phyloP scores from a whole-genome alignment of 2,329 filamentous ascomycete genomes.

The Paraphoma sp. region DNA sequence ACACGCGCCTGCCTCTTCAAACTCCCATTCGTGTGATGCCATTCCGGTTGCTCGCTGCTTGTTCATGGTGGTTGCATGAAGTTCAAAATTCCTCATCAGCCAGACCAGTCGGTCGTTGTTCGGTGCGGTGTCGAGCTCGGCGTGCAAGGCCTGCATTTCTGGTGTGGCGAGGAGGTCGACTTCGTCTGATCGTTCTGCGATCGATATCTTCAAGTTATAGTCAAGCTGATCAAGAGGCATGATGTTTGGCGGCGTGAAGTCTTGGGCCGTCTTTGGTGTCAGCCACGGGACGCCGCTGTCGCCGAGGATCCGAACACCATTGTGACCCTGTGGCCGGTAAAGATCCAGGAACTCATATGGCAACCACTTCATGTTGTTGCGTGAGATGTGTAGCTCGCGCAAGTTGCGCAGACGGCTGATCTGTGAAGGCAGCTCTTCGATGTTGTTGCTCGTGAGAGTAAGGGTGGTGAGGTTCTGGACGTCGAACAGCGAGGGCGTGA shows the following conservation, averaged over 20 bases:
- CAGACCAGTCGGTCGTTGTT: background rate
- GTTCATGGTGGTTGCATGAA: background rate
- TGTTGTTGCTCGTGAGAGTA: slow-evolving; percentile 28
- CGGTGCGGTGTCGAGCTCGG: background rate
- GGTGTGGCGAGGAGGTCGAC: background rate
- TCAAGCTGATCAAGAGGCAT: background rate
- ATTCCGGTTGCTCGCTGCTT: background rate
- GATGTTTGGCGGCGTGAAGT: no score
- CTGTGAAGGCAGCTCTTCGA: slow-evolving; percentile 35
- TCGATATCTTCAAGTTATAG: no score
- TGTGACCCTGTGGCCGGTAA: slow-evolving; percentile 18
- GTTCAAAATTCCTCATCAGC: background rate
- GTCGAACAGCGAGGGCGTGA: slow-evolving; percentile 33
- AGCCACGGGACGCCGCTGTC: slow-evolving; percentile 1
- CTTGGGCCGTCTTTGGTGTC: background rate
- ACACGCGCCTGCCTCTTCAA: slow-evolving; percentile 9
- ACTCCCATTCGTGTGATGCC: background rate
- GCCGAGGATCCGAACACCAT: slow-evolving; percentile 12
- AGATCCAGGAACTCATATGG: slow-evolving; percentile 35
- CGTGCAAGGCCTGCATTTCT: background rate
- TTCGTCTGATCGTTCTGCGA: background rate
- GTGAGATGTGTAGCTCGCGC: slow-evolving; percentile 24
- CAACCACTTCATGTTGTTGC: slow-evolving; percentile 30
- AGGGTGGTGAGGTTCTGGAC: slow-evolving; percentile 35
- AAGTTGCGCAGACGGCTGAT: slow-evolving; percentile 30